Conservation (phyloP, 441 rosid genomes). For the Cnidoscolus chayamansa region DNA sequence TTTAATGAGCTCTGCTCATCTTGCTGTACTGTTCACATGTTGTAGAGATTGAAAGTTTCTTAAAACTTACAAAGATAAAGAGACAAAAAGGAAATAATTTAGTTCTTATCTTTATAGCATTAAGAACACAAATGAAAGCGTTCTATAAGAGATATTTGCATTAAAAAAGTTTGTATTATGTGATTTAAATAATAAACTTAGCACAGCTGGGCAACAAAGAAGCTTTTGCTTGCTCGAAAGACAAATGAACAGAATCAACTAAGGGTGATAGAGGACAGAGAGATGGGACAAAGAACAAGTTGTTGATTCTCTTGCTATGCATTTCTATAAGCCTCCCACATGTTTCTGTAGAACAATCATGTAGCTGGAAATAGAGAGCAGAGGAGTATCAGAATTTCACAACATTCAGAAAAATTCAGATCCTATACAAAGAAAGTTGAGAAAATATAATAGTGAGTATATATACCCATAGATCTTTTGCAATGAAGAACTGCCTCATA, state of each 20-base stretch:
- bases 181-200: not conserved
- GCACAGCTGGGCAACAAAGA: not conserved
- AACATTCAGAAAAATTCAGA: not conserved
- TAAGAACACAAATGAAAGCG: not conserved
- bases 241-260: conserved; percentile 17
- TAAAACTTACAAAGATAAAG: conserved; percentile 17
- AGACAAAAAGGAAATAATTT: conserved; percentile 15
- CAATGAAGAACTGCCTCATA: conserved; percentile 60
- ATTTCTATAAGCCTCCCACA: conserved; percentile 24
- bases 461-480: conserved; percentile 53
- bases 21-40: not conserved
- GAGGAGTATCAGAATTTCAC: conserved; percentile 7
- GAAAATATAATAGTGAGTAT: not conserved
- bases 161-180: not conserved
- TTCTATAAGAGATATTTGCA: not conserved
- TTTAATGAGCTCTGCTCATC: not conserved
- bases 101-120: not conserved
- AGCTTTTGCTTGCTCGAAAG: not conserved
- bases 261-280: conserved; percentile 9
- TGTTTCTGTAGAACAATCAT: conserved; percentile 7
- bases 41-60: conserved; percentile 2
- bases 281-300: conserved; percentile 28
- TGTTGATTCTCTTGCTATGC: conserved; percentile 21
- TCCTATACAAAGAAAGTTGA: not conserved
- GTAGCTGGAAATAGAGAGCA: conserved; percentile 19